These are phyloP conservation scores for Phytophthora europaea DNA, from an alignment of 352 stramenopile genomes.

Conservation along the genomic window DNA sequence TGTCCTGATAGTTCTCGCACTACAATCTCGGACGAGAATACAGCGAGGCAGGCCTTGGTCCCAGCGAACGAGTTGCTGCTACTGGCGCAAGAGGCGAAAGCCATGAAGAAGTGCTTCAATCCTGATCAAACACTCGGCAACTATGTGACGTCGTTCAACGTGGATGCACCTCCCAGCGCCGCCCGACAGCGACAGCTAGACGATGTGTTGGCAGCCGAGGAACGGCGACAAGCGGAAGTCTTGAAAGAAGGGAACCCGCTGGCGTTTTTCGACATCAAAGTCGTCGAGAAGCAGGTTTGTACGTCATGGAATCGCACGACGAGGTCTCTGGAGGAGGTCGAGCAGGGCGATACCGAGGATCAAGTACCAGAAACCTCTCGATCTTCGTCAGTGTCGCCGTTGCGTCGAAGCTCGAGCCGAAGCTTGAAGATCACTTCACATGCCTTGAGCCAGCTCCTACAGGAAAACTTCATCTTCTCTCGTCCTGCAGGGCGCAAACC, in stretches of 20 bases:
- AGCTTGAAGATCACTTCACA: slow-evolving; percentile 34
- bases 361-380: neutral
- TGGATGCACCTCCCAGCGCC: slow-evolving; percentile 52
- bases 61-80: slow-evolving; percentile 72
- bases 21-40: neutral
- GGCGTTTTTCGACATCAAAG: slow-evolving; percentile 60
- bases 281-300: slow-evolving; percentile 33
- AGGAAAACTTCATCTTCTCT: slow-evolving; percentile 82
- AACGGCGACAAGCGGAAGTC: slow-evolving; percentile 34
- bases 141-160: slow-evolving; percentile 64
- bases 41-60: slow-evolving; percentile 40
- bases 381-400: neutral
- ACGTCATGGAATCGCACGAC: slow-evolving; percentile 19
- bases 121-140: slow-evolving; percentile 49
- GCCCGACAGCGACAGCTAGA: slow-evolving; percentile 44
- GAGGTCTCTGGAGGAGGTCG: slow-evolving; percentile 2
- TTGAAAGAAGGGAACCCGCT: slow-evolving; percentile 77
- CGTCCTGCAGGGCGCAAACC: slow-evolving; percentile 33
- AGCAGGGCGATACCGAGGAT: neutral
- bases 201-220: slow-evolving; percentile 47
- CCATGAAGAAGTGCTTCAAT: slow-evolving; percentile 29
- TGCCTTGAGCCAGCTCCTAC: slow-evolving; percentile 60
- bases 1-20: neutral
- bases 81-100: slow-evolving; percentile 32
- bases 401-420: slow-evolving; percentile 17